phyloP scores from a whole-genome alignment of 805 yeast species.

The Cyberlindnera saturnus region DNA sequence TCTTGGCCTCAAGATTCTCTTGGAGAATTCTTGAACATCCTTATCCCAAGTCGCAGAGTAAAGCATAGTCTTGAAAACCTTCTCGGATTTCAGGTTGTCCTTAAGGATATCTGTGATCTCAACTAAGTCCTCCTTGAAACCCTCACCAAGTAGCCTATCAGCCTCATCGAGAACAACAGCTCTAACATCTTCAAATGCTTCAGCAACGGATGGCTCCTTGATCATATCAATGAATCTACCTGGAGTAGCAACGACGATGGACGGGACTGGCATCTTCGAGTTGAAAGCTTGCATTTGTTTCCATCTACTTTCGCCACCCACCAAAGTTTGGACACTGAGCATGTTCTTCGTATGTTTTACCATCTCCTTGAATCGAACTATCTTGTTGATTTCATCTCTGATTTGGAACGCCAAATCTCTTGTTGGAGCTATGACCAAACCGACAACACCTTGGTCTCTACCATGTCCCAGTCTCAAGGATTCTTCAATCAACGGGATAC shows the following conservation, averaged over 20 bases:
- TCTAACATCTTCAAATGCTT: slow-evolving; percentile 45
- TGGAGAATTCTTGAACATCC: slow-evolving; percentile 61
- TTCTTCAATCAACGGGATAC: slow-evolving; percentile 71
- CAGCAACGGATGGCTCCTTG: slow-evolving; percentile 36
- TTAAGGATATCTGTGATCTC: slow-evolving; percentile 48
- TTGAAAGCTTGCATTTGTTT: slow-evolving; percentile 30
- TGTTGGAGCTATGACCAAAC: slow-evolving; percentile 81
- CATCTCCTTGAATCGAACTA: slow-evolving; percentile 28
- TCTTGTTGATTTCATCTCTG: slow-evolving; percentile 52
- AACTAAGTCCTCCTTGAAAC: slow-evolving; percentile 64
- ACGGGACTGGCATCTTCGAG: slow-evolving; percentile 32
- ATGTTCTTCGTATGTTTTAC: slow-evolving; percentile 19
- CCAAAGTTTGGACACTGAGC: slow-evolving; percentile 44
- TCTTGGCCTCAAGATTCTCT: slow-evolving; percentile 45
- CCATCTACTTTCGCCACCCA: slow-evolving; percentile 57
- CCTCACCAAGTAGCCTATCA: slow-evolving; percentile 76
- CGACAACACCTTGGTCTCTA: slow-evolving; percentile 36
- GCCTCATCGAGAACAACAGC: slow-evolving; percentile 86
- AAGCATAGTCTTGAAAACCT: slow-evolving; percentile 56
- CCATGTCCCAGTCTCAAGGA: slow-evolving; percentile 28
- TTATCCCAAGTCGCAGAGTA: slow-evolving; percentile 86
- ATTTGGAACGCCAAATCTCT: slow-evolving; percentile 88
- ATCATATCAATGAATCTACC: slow-evolving; percentile 73
- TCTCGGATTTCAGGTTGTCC: slow-evolving; percentile 24
- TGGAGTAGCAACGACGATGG: slow-evolving; percentile 81